A percentile compares a stretch with the other conserved stretches of the same genome.
phyloP scores from a whole-genome alignment of 75 land plant genomes.

The Adiantum capillusveneris region DNA sequence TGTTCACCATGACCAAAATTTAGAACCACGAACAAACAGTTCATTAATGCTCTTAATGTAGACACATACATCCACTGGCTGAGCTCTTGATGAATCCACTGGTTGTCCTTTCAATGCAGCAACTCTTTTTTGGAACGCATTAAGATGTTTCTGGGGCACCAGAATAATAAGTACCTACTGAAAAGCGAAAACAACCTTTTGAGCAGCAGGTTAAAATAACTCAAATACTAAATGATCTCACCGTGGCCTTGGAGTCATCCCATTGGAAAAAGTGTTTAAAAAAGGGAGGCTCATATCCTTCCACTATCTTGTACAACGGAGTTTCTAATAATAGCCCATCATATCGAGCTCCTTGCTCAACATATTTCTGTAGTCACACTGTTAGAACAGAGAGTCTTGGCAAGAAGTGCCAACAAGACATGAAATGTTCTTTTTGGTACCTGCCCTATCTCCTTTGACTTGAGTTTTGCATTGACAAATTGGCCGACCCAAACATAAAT shows the following conservation, averaged over 20 bases:
- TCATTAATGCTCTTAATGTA: background rate
- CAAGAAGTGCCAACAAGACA: no score
- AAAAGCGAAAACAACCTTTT: no score
- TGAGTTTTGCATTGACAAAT: slow-evolving; percentile 29
- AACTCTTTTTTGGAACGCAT: slow-evolving; percentile 5
- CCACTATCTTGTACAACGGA: slow-evolving; percentile 52
- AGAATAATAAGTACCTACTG: no score
- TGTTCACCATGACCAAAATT: no score
- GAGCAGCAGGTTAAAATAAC: no score
- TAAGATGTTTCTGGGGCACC: slow-evolving; percentile 1
- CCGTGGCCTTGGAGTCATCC: slow-evolving; percentile 52
- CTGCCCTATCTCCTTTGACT: slow-evolving; percentile 47
- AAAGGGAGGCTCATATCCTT: slow-evolving; percentile 66
- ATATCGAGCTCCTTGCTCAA: slow-evolving; percentile 35
- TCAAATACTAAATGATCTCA: slow-evolving; percentile 33
- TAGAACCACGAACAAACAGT: no score
- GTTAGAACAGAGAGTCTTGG: no score
- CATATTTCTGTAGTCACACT: slow-evolving; percentile 45
- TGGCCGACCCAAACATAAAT: slow-evolving; percentile 75
- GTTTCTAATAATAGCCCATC: slow-evolving; percentile 52
- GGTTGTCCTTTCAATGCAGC: slow-evolving; percentile 6
- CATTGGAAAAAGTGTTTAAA: slow-evolving; percentile 68
- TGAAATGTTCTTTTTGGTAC: no score
- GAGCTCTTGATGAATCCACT: background rate
- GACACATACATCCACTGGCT: no score